phyloP scores from a whole-genome alignment of 1,284 basidiomycete species.

The Stereum hirsutum region DNA sequence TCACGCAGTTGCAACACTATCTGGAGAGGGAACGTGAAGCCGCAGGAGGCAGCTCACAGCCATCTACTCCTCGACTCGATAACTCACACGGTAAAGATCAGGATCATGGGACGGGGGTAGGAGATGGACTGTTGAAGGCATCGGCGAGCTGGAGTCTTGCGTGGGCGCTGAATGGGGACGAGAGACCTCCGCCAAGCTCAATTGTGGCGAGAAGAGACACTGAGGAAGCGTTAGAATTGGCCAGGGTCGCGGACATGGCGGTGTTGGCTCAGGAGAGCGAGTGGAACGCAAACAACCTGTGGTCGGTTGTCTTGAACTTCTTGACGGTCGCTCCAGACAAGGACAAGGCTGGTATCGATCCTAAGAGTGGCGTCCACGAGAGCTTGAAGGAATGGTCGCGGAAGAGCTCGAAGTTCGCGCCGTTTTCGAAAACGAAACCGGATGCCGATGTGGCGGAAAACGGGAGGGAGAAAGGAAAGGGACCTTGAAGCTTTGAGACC shows the following conservation, averaged over 20 bases:
- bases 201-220: slow-evolving; percentile 75
- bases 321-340: slow-evolving; percentile 35
- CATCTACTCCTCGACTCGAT: no score
- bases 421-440: neutral
- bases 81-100: no score
- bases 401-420: neutral
- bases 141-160: slow-evolving; percentile 59
- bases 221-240: slow-evolving; percentile 59
- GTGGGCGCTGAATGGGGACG: slow-evolving; percentile 67
- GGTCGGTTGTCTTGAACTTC: slow-evolving; percentile 55
- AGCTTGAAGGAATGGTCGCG: neutral
- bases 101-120: slow-evolving; percentile 28
- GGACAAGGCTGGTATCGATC: slow-evolving; percentile 1
- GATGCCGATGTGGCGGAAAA: no score
- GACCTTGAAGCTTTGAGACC: no score
- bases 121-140: slow-evolving; percentile 36
- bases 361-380: neutral
- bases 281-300: slow-evolving; percentile 60
- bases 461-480: no score
- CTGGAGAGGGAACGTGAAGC: slow-evolving; percentile 17
- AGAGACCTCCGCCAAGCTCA: slow-evolving; percentile 73
- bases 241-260: slow-evolving; percentile 59
- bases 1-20: slow-evolving; percentile 33
- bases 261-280: slow-evolving; percentile 44
- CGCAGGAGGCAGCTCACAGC: slow-evolving; percentile 1